Percentiles rank a stretch among this genome's conserved stretches.
Conservation (phyloP, 495 filamentous ascomycete genomes). For the Aspergillus nanangensis region DNA sequence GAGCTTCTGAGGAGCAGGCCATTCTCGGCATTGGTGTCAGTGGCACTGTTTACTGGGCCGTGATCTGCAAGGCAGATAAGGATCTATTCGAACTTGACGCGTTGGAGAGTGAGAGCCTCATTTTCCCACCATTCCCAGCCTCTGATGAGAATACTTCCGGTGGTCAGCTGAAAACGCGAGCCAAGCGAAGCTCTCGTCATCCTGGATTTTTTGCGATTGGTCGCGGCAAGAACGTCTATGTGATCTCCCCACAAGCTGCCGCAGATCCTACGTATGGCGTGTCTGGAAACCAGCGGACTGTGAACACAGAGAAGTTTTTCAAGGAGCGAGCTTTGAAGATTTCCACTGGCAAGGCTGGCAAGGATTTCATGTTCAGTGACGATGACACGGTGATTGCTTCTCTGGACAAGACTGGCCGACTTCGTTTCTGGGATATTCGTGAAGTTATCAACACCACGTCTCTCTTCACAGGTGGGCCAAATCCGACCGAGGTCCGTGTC, state of each 20-base stretch:
- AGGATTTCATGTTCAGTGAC: constrained; percentile 96
- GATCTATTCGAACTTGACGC: constrained; percentile 69
- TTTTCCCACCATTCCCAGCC: constrained; percentile 73
- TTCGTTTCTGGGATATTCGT: constrained; percentile 96
- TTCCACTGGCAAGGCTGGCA: constrained; percentile 93
- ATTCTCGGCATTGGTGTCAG: constrained; percentile 90
- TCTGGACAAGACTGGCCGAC: constrained; percentile 88
- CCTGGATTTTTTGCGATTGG: constrained; percentile 92
- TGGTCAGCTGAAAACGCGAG: constrained; percentile 92
- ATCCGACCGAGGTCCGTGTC: constrained; percentile 65
- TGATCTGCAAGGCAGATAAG: constrained; percentile 63
- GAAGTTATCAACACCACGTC: constrained; percentile 59
- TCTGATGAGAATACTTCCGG: constrained; percentile 77
- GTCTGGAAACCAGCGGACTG: constrained; percentile 63
- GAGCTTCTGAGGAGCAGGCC: constrained; percentile 58
- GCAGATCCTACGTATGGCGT: constrained; percentile 66
- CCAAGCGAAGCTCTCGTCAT: constrained; percentile 80
- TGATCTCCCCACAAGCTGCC: constrained; percentile 78
- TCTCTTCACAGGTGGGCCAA: constrained; percentile 49
- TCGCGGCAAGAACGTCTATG: constrained; percentile 89
- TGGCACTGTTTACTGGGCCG: constrained; percentile 88
- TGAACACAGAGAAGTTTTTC: constrained; percentile 82
- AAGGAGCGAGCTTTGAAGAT: constrained; percentile 84
- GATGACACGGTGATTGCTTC: constrained; percentile 93
- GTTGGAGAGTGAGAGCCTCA: constrained; percentile 71